Conservation (phyloP, 352 stramenopile genomes). For the Globisporangium polare region DNA sequence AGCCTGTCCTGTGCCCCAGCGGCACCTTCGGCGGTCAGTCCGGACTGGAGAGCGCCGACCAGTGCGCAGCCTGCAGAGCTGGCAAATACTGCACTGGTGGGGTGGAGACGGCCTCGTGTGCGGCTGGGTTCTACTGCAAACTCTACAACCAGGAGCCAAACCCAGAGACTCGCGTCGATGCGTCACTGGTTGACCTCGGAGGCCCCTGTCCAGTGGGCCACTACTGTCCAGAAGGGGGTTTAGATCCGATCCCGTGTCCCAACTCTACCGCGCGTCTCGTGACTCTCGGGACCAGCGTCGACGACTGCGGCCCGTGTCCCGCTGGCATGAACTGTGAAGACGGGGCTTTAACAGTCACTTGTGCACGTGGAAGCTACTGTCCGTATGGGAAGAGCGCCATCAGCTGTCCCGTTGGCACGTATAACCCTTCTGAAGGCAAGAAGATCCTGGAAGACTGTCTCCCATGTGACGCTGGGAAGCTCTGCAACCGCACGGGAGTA, state of each 20-base stretch:
- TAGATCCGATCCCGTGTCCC: slow-evolving; percentile 68
- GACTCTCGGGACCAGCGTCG: slow-evolving; percentile 38
- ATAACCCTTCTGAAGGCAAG: slow-evolving; percentile 40
- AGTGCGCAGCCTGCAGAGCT: slow-evolving; percentile 67
- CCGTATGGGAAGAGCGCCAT: slow-evolving; percentile 36
- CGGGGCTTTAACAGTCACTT: slow-evolving; percentile 57
- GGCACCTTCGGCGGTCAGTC: slow-evolving; percentile 70
- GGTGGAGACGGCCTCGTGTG: slow-evolving; percentile 63
- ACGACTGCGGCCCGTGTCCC: slow-evolving; percentile 77
- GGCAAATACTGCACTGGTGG: slow-evolving; percentile 80
- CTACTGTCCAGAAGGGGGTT: slow-evolving; percentile 68
- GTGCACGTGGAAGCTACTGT: slow-evolving; percentile 62
- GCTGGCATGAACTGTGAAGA: slow-evolving; percentile 83
- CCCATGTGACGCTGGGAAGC: slow-evolving; percentile 55
- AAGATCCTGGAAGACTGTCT: slow-evolving; percentile 46
- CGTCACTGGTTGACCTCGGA: slow-evolving; percentile 32
- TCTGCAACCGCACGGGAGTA: slow-evolving; percentile 72
- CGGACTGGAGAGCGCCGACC: slow-evolving; percentile 32
- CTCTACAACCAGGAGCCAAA: slow-evolving; percentile 57
- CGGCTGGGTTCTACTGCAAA: slow-evolving; percentile 84
- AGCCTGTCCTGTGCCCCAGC: slow-evolving; percentile 62
- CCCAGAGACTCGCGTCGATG: slow-evolving; percentile 18
- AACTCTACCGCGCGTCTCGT: slow-evolving; percentile 52
- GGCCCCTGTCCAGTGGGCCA: slow-evolving; percentile 70
- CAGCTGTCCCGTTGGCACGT: slow-evolving; percentile 56